A percentile compares a stretch with the other conserved stretches of the same genome.
These are phyloP conservation scores for Penicillium concentricum DNA, from an alignment of 2,329 filamentous ascomycete genomes.

Conservation along the genomic window DNA sequence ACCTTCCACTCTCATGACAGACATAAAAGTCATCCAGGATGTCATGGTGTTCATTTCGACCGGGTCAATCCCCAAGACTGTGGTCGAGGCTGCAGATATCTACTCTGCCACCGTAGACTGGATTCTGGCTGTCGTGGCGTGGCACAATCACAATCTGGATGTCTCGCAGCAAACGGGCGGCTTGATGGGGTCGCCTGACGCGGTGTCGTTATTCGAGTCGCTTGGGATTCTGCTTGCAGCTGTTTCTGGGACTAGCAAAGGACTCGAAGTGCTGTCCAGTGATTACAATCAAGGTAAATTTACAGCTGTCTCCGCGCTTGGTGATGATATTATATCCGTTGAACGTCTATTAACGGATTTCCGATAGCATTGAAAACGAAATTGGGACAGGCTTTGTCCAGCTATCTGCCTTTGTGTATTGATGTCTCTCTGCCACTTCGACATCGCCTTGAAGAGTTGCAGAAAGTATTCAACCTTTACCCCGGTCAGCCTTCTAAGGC, in stretches of 20 bases:
- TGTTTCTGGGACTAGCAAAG: slow-evolving; percentile 37
- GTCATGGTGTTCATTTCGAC: slow-evolving; percentile 41
- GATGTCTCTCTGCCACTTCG: slow-evolving; percentile 41
- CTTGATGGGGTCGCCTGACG: slow-evolving; percentile 37
- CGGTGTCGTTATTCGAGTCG: slow-evolving; percentile 42
- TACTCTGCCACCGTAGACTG: slow-evolving; percentile 38
- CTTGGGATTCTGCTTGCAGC: slow-evolving; percentile 43
- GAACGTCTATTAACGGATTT: slow-evolving; percentile 3
- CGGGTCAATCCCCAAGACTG: slow-evolving; percentile 31
- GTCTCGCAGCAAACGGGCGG: slow-evolving; percentile 29
- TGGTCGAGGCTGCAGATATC: slow-evolving; percentile 32
- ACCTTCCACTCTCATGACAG: slow-evolving; percentile 41
- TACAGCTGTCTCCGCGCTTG: not conserved
- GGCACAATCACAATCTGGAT: slow-evolving; percentile 31
- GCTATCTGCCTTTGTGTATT: slow-evolving; percentile 42
- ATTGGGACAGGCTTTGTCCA: slow-evolving; percentile 39
- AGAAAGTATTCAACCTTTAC: slow-evolving; percentile 45
- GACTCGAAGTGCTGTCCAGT: slow-evolving; percentile 37
- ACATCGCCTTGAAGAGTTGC: slow-evolving; percentile 39
- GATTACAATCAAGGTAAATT: slow-evolving; percentile 35
- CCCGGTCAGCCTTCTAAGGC: slow-evolving; percentile 42
- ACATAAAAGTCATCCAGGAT: slow-evolving; percentile 44
- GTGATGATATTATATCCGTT: not conserved
- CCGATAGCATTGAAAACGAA: slow-evolving; percentile 36
- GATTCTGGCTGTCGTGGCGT: slow-evolving; percentile 39